Conservation (phyloP, 495 filamentous ascomycete species). For the Corynascus novoguineensis region DNA sequence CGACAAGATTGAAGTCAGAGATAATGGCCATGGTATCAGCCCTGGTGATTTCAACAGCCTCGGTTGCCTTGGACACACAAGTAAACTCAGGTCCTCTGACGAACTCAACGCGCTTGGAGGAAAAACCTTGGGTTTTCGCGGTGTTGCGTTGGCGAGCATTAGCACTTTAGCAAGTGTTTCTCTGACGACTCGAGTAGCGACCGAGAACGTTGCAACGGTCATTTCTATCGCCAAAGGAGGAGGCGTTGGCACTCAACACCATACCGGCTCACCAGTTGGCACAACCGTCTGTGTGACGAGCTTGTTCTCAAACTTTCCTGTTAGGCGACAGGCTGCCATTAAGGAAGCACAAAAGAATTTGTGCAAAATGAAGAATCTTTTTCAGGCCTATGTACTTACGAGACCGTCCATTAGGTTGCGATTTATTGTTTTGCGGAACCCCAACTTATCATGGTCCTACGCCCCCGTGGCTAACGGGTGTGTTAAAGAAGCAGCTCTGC, state of each 20-base stretch:
- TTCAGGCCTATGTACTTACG: conserved; percentile 73
- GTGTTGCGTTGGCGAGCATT: conserved; percentile 76
- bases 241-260: conserved; percentile 38
- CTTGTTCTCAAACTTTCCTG: conserved; percentile 67
- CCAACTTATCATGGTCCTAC: conserved; percentile 66
- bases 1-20: conserved; percentile 79
- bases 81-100: conserved; percentile 70
- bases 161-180: conserved; percentile 61
- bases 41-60: conserved; percentile 62
- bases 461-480: conserved; percentile 52
- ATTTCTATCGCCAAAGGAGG: conserved; percentile 36
- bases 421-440: conserved; percentile 60
- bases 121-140: conserved; percentile 77
- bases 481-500: conserved; percentile 61
- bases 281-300: conserved; percentile 67
- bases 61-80: conserved; percentile 69
- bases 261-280: conserved; percentile 62
- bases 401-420: conserved; percentile 58
- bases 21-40: conserved; percentile 82
- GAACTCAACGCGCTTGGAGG: conserved; percentile 65
- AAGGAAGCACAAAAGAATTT: conserved; percentile 60
- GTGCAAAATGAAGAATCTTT: conserved; percentile 56
- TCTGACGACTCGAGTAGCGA: conserved; percentile 65
- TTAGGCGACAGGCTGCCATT: conserved; percentile 60
- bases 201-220: conserved; percentile 57